These are phyloP conservation scores for Candida arabinofermentans DNA, from an alignment of 805 yeast genomes.

Conservation along the genomic window DNA sequence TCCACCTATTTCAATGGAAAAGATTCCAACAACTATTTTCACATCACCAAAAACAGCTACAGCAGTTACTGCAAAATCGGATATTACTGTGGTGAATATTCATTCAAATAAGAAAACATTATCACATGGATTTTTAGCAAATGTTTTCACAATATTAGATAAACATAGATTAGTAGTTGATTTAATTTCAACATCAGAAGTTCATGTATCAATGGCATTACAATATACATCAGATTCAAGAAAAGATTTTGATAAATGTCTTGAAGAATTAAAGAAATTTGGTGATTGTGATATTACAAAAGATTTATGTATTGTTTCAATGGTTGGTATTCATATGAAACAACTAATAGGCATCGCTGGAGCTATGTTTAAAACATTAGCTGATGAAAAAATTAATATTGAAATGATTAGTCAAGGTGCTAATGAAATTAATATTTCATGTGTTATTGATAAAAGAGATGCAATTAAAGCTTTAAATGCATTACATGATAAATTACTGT, in stretches of 20 bases:
- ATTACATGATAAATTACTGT: constrained; percentile 74
- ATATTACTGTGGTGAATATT: constrained; percentile 85
- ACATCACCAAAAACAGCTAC: constrained; percentile 71
- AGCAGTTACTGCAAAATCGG: constrained; percentile 93
- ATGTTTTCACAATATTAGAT: constrained; percentile 82
- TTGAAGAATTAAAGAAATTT: constrained; percentile 70
- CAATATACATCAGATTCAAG: constrained; percentile 65
- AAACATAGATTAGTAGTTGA: constrained; percentile 85
- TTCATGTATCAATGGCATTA: constrained; percentile 96
- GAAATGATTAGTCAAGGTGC: constrained; percentile 99
- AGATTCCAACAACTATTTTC: constrained; percentile 36
- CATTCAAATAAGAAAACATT: constrained; percentile 91
- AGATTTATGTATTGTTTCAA: constrained; percentile 84
- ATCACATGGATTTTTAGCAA: constrained; percentile 93
- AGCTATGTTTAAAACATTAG: constrained; percentile 90
- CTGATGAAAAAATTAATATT: constrained; percentile 86
- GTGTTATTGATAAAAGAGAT: constrained; percentile 83
- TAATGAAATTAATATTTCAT: constrained; percentile 93
- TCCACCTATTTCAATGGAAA: constrained; percentile 76
- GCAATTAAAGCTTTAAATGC: constrained; percentile 82
- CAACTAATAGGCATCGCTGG: constrained; percentile 97
- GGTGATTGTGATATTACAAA: constrained; percentile 89
- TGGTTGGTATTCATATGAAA: constrained; percentile 97
- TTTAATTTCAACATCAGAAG: constrained; percentile 94
- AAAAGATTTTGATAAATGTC: constrained; percentile 61